Percentiles rank a stretch among this genome's conserved stretches.
Conservation (phyloP, 31 red algal genomes). For the Asparagopsis taxiformis region DNA sequence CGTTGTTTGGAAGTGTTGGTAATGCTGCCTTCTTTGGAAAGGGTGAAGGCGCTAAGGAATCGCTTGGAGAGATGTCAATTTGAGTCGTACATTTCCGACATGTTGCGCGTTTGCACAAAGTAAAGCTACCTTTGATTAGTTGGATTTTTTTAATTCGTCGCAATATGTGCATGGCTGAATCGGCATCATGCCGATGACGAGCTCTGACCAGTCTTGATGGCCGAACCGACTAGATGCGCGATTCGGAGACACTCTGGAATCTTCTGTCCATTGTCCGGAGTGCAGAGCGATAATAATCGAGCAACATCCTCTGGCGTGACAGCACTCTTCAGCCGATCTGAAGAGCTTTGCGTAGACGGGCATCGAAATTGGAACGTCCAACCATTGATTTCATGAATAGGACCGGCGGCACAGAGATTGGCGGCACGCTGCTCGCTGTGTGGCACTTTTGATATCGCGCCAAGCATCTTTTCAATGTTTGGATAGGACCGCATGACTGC, state of each 20-base stretch:
- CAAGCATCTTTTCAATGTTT: constrained; percentile 42
- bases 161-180: not conserved
- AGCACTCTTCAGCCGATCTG: not conserved
- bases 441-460: constrained; percentile 36
- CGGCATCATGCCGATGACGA: constrained; percentile 30
- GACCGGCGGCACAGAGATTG: constrained; percentile 33
- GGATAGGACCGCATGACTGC: constrained; percentile 49
- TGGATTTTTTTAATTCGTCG: not conserved
- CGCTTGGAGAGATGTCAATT: constrained; percentile 61
- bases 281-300: constrained; percentile 28
- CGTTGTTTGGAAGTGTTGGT: constrained; percentile 69
- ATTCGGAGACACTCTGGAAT: constrained; percentile 54
- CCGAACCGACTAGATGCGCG: constrained; percentile 40
- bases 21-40: constrained; percentile 79
- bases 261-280: constrained; percentile 31
- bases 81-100: not conserved
- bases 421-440: constrained; percentile 16
- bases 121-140: not conserved
- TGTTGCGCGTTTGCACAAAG: not conserved
- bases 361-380: constrained; percentile 40
- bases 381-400: constrained; percentile 32
- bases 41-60: constrained; percentile 95
- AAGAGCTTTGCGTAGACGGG: not conserved
- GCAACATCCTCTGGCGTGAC: constrained; percentile 16
- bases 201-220: constrained; percentile 51